These are phyloP conservation scores for Diaporthe ampelina DNA, from an alignment of 2,329 filamentous ascomycete genomes.

Conservation along the genomic window DNA sequence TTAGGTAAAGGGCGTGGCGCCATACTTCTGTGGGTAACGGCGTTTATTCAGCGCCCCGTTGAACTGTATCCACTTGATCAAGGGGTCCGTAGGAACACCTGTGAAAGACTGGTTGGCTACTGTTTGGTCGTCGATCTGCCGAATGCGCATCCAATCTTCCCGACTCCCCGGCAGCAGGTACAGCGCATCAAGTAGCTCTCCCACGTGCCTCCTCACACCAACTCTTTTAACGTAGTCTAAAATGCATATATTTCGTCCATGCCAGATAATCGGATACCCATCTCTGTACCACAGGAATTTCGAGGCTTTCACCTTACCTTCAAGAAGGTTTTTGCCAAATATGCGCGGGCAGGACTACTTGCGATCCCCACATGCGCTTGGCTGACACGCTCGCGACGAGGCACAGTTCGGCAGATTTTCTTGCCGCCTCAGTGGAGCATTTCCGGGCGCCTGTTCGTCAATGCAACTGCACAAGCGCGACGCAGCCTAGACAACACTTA, in stretches of 20 bases:
- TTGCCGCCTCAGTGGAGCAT: conserved; percentile 27
- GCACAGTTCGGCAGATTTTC: neutral
- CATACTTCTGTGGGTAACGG: neutral
- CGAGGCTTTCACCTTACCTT: neutral
- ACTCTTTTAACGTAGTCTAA: neutral
- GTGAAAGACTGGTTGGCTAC: conserved; percentile 19
- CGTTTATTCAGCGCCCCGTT: neutral
- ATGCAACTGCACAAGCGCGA: conserved; percentile 29
- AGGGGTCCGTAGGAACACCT: neutral
- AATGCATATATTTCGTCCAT: neutral
- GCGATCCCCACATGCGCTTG: neutral
- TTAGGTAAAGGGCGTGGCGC: neutral
- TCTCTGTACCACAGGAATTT: neutral
- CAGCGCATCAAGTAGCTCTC: neutral
- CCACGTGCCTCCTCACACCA: neutral
- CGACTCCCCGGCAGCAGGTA: conserved; percentile 2
- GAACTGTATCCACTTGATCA: neutral
- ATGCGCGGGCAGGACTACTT: neutral
- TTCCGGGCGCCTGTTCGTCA: conserved; percentile 13
- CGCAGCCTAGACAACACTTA: neutral
- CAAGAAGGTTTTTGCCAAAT: neutral
- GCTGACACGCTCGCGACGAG: conserved; percentile 4
- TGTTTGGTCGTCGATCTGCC: conserved; percentile 14
- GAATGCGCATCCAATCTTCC: neutral
- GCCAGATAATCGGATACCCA: neutral